These are phyloP conservation scores for Groenewaldozyma salmanticensis DNA, from an alignment of 805 yeast species.

Conservation along the genomic window DNA sequence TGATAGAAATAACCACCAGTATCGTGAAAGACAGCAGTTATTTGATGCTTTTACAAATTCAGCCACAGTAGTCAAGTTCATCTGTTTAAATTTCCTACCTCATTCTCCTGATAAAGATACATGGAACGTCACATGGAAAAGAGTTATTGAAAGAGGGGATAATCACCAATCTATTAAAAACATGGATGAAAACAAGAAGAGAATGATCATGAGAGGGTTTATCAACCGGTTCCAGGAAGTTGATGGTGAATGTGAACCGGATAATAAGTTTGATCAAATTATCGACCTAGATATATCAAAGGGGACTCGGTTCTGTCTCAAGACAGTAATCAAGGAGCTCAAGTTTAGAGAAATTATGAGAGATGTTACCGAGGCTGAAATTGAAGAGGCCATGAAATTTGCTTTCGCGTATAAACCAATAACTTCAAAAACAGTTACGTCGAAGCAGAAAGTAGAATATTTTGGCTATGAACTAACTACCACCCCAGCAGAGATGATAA, in stretches of 20 bases:
- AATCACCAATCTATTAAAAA: conserved; percentile 75
- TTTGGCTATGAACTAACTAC: background rate
- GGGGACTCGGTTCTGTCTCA: conserved; percentile 44
- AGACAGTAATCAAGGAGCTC: conserved; percentile 33
- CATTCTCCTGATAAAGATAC: conserved; percentile 8
- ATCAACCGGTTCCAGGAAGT: conserved; percentile 59
- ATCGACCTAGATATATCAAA: conserved; percentile 45
- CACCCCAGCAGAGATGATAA: conserved; percentile 1
- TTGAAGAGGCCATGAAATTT: conserved; percentile 38
- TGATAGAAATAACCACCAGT: conserved; percentile 77
- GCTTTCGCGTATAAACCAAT: conserved; percentile 52
- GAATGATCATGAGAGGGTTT: conserved; percentile 65
- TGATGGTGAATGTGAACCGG: conserved; percentile 41
- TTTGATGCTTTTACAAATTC: conserved; percentile 42
- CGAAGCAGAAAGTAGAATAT: background rate
- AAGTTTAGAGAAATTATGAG: conserved; percentile 38
- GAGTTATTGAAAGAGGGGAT: conserved; percentile 69
- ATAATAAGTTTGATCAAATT: conserved; percentile 52
- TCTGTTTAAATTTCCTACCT: conserved; percentile 61
- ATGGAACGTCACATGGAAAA: conserved; percentile 38
- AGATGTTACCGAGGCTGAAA: conserved; percentile 30
- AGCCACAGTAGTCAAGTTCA: conserved; percentile 41
- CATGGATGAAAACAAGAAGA: conserved; percentile 41
- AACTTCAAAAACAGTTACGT: conserved; percentile 27
- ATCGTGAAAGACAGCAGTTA: conserved; percentile 57